phyloP scores from a whole-genome alignment of 768 basidiomycete species.

The Tricholomella constricta region DNA sequence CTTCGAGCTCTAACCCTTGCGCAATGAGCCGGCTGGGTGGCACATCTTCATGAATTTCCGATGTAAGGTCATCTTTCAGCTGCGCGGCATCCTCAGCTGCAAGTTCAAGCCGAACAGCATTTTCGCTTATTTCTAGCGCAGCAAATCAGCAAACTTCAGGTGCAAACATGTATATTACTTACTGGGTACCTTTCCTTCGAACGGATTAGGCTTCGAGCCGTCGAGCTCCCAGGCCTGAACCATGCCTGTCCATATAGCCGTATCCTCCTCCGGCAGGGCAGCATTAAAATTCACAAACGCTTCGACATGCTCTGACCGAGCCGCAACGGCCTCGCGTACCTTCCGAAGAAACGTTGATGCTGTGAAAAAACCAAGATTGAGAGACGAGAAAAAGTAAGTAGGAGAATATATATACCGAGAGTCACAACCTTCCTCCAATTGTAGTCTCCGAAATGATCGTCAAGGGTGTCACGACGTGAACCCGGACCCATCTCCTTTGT shows the following conservation, averaged over 20 bases:
- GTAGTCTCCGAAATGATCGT: too few relatives aligned
- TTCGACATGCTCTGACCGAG: conserved; percentile 4
- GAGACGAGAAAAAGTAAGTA: too few relatives aligned
- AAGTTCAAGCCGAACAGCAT: conserved; percentile 7
- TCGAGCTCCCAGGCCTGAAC: conserved; percentile 11
- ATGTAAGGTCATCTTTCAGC: not conserved
- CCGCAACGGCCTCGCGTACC: conserved; percentile 11
- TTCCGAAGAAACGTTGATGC: conserved; percentile 10
- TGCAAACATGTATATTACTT: not conserved
- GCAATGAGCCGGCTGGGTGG: conserved; percentile 25
- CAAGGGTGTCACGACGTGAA: conserved; percentile 22
- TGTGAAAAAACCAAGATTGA: too few relatives aligned
- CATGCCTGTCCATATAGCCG: not conserved
- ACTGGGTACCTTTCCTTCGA: not conserved
- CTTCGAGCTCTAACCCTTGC: too few relatives aligned
- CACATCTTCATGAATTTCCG: conserved; percentile 11
- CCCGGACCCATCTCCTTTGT: conserved; percentile 30
- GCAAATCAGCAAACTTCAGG: not conserved
- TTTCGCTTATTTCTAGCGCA: conserved; percentile 6
- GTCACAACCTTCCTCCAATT: conserved; percentile 25
- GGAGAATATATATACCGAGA: conserved; percentile 18
- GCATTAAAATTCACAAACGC: conserved; percentile 15
- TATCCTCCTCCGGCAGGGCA: not conserved
- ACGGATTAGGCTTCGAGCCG: conserved; percentile 7
- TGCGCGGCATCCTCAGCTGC: conserved; percentile 11